Conservation (phyloP, 208 protist genomes). For the Trypanosoma cruzi region DNA sequence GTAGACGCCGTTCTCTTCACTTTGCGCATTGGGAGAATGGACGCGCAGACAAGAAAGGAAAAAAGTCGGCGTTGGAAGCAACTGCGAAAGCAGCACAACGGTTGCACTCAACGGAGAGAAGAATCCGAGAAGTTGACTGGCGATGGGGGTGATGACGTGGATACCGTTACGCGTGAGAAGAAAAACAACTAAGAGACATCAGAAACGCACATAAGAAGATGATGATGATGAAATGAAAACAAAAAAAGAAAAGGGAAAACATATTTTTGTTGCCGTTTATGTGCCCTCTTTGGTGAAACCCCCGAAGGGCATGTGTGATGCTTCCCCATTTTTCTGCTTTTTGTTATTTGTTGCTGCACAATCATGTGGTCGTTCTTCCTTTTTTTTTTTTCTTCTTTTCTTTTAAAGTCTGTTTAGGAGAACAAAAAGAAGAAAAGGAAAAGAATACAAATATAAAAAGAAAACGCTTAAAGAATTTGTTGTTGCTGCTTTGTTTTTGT, state of each 20-base stretch:
- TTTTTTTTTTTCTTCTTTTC: too few relatives aligned
- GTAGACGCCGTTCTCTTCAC: constrained; percentile 76
- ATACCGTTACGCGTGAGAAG: constrained; percentile 9
- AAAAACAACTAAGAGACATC: constrained; percentile 17
- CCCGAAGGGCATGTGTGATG: too few relatives aligned
- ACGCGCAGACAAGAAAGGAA: constrained; percentile 42
- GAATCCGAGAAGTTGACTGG: neutral
- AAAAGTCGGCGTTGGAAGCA: constrained; percentile 17
- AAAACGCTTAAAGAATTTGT: neutral
- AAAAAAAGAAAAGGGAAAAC: too few relatives aligned
- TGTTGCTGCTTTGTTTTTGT: neutral
- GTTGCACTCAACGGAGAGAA: neutral
- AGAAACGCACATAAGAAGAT: neutral
- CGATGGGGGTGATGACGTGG: neutral
- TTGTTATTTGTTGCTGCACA: too few relatives aligned
- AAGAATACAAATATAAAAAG: too few relatives aligned
- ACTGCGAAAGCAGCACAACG: neutral
- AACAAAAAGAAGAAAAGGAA: too few relatives aligned
- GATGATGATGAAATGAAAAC: neutral
- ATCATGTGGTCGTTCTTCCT: too few relatives aligned
- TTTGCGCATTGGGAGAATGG: constrained; percentile 52
- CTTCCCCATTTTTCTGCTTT: too few relatives aligned
- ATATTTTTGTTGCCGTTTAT: too few relatives aligned
- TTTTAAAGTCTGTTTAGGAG: too few relatives aligned
- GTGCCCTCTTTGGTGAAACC: too few relatives aligned